Percentiles rank a stretch among this genome's conserved stretches.
These are phyloP conservation scores for Pelargonium fulgidum DNA, from an alignment of 441 rosid genomes.

Conservation along the genomic window DNA sequence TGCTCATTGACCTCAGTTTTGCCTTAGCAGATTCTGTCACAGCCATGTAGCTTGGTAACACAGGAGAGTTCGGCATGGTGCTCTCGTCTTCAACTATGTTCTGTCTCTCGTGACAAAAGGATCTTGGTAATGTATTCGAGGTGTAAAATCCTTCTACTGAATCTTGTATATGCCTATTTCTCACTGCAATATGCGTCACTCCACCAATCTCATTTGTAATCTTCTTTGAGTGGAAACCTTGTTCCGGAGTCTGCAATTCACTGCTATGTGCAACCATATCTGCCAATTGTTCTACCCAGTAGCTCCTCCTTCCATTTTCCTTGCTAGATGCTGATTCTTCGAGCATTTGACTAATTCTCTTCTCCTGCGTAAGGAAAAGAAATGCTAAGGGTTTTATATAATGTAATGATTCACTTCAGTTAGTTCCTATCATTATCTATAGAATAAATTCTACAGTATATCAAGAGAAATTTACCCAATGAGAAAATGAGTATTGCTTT, in stretches of 20 bases:
- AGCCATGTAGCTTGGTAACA: constrained; percentile 56
- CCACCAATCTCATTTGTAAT: too few species aligned
- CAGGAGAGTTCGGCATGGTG: constrained; percentile 39
- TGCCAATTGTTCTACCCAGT: too few species aligned
- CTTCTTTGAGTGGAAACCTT: too few species aligned
- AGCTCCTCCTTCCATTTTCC: too few species aligned
- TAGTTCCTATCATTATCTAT: not conserved
- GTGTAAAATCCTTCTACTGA: constrained; percentile 42
- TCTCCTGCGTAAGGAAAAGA: constrained; percentile 37
- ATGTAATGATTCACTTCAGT: not conserved
- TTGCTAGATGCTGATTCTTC: constrained; percentile 37
- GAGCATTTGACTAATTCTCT: constrained; percentile 34
- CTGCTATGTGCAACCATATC: too few species aligned
- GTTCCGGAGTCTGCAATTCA: too few species aligned
- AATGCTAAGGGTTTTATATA: not conserved
- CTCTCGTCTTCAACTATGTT: constrained; percentile 29
- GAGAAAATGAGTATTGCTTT: constrained; percentile 69
- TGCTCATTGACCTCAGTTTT: constrained; percentile 65
- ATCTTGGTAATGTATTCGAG: constrained; percentile 49
- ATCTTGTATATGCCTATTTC: constrained; percentile 37
- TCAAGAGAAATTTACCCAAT: constrained; percentile 41
- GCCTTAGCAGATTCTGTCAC: constrained; percentile 65
- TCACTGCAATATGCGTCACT: too few species aligned
- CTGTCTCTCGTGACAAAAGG: constrained; percentile 42
- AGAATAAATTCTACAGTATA: not conserved